phyloP scores from a whole-genome alignment of 208 protist genomes.

The Porcisia hertigi region DNA sequence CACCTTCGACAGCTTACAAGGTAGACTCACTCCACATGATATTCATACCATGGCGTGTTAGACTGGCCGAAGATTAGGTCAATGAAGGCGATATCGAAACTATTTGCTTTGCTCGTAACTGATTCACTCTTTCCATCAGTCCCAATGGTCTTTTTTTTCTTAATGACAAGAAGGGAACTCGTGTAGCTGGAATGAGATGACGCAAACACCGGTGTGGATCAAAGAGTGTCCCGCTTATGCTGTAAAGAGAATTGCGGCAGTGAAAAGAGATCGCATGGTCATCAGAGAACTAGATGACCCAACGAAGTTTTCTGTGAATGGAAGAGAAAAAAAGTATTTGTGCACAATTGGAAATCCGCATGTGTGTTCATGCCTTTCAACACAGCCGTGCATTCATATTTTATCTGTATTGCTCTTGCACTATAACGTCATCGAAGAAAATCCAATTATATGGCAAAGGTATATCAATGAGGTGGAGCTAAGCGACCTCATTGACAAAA shows the following conservation, averaged over 20 bases:
- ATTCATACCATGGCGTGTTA: not conserved
- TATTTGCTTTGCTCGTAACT: not conserved
- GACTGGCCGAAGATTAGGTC: not conserved
- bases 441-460: slow-evolving; percentile 69
- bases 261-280: not conserved
- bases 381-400: slow-evolving; percentile 71
- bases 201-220: not conserved
- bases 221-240: slow-evolving; percentile 19
- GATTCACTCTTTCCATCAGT: not conserved
- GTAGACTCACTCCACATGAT: too few relatives aligned
- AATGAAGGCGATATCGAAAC: not conserved
- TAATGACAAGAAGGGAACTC: not conserved
- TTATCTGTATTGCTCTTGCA: slow-evolving; percentile 58
- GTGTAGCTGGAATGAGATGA: not conserved
- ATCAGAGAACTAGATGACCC: slow-evolving; percentile 25
- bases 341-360: slow-evolving; percentile 64
- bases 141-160: not conserved
- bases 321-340: slow-evolving; percentile 31
- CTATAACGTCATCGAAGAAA: slow-evolving; percentile 40
- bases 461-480: slow-evolving; percentile 65
- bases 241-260: slow-evolving; percentile 7
- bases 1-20: not conserved
- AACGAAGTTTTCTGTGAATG: slow-evolving; percentile 43
- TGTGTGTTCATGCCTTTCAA: slow-evolving; percentile 48
- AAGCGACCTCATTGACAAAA: slow-evolving; percentile 34